Base-by-base conservation (phyloP, 257 asterid species). In the Fraxinus americana region DNA sequence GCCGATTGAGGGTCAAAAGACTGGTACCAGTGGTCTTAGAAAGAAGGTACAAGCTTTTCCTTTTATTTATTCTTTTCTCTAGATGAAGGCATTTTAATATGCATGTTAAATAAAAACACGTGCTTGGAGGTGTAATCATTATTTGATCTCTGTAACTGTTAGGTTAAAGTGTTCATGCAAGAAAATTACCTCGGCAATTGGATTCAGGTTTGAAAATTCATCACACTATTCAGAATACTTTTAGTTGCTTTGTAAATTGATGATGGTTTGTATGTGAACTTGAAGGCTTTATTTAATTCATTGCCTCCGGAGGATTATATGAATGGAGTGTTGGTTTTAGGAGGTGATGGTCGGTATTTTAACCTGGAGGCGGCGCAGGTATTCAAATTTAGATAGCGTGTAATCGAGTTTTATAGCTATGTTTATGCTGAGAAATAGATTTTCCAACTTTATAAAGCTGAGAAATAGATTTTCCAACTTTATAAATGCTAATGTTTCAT, bases 331-430 rank as follows among this genome's bases (percentile, higher is more conserved):
- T 84, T 96, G 88, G 96, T 92, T 78, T 85, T 96, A 71, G 98
- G 98, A 23, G 99, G 98, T 25, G 99, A 96, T 82, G 99, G 99
- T 71, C 90, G 99, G 80, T 96, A 89, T 74, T 96, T 94, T 84
- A 96, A 93, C 83, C 79, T 86, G 36, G 98, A 96, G 84, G 99
- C 97, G 70, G 92, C 99, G 19, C 99, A 95, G 99, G 98, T 93
- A 78, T 25, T 74, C 29, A 10, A 50, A 43, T 73, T 75, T 70
- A 63, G 14, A 59, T n/a, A 34, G n/a, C 11, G 71, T 48, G 7
- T 17, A 27, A 19, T 59, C 29, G 2, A 54, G 27, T 25, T 61
- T 21, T 61, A 61, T 63, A 27, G 16, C 32, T 12, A 27, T 78
- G 52, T 43, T 65, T 63, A 65, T 71, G 72, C n/a, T n/a, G n/a